These are phyloP conservation scores for Fremontodendron californicum DNA, from an alignment of 345 rosid genomes.

Conservation along the genomic window DNA sequence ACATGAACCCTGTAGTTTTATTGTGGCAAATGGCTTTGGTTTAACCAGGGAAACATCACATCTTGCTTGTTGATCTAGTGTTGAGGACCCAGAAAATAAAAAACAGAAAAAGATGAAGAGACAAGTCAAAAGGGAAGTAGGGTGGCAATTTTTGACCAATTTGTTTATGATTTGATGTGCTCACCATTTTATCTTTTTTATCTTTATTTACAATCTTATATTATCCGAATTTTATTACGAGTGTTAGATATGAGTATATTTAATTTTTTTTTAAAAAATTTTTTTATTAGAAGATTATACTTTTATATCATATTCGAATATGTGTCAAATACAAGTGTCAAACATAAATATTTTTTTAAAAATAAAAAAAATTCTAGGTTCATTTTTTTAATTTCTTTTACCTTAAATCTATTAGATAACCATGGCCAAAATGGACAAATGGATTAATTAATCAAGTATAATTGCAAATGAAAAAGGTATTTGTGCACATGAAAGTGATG, in stretches of 20 bases:
- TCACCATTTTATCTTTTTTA: no score
- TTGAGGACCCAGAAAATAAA: not conserved
- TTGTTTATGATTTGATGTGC: not conserved
- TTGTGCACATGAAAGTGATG: conserved; percentile 27
- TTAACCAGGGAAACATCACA: not conserved
- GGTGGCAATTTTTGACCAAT: not conserved
- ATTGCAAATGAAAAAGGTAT: not conserved
- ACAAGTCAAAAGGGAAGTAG: not conserved
- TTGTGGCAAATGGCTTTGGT: not conserved
- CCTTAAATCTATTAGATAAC: not conserved
- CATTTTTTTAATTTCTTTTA: no score
- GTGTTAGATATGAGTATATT: no score
- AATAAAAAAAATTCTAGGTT: no score
- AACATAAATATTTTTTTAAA: no score
- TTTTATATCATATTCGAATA: no score
- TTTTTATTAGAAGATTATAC: no score
- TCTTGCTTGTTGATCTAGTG: not conserved
- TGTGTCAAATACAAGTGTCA: no score
- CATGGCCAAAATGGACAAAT: not conserved
- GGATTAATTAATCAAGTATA: not conserved
- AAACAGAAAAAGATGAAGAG: not conserved
- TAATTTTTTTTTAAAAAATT: no score
- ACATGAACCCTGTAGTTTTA: not conserved
- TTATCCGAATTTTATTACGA: no score
- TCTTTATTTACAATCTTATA: no score